phyloP scores from a whole-genome alignment of 805 yeast species.

The Metschnikowia kunwiensis region DNA sequence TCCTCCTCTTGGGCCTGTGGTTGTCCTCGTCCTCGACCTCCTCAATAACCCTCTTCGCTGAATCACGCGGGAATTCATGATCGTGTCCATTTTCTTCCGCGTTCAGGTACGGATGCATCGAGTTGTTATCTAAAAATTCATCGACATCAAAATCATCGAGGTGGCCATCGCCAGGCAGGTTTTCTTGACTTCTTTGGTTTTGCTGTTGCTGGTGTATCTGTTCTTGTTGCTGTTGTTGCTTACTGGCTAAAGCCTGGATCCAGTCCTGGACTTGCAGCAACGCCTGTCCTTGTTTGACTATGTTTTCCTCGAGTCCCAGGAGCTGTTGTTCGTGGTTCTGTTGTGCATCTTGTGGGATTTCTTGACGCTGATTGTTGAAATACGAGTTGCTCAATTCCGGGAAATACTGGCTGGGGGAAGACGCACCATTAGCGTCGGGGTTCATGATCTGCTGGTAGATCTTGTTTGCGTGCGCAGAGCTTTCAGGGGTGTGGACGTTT shows the following conservation, averaged over 20 bases:
- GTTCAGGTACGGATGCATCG: no score
- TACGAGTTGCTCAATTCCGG: slow-evolving; percentile 28
- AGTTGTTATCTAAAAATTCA: slow-evolving; percentile 24
- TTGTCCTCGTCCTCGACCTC: slow-evolving; percentile 14
- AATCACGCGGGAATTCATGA: neutral
- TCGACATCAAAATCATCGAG: slow-evolving; percentile 34
- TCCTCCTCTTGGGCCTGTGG: slow-evolving; percentile 2
- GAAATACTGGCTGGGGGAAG: slow-evolving; percentile 34
- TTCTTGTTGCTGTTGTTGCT: slow-evolving; percentile 20
- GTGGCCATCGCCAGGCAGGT: slow-evolving; percentile 9
- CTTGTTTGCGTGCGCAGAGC: slow-evolving; percentile 22
- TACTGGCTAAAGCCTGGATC: slow-evolving; percentile 35
- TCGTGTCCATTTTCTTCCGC: neutral
- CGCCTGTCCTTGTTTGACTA: slow-evolving; percentile 49
- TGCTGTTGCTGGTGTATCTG: slow-evolving; percentile 17
- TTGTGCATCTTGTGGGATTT: neutral
- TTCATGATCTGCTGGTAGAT: slow-evolving; percentile 33
- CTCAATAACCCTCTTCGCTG: slow-evolving; percentile 10
- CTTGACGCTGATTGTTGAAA: slow-evolving; percentile 4
- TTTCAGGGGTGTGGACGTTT: slow-evolving; percentile 8
- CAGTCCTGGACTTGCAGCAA: slow-evolving; percentile 57
- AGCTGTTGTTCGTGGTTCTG: slow-evolving; percentile 12
- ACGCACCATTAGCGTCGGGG: slow-evolving; percentile 22
- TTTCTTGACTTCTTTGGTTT: slow-evolving; percentile 8
- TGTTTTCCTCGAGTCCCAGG: slow-evolving; percentile 44